A percentile compares a stretch with the other conserved stretches of the same genome.
These are phyloP conservation scores for Echinosophora koreensis DNA, from an alignment of 306 rosid genomes.

Conservation along the genomic window DNA sequence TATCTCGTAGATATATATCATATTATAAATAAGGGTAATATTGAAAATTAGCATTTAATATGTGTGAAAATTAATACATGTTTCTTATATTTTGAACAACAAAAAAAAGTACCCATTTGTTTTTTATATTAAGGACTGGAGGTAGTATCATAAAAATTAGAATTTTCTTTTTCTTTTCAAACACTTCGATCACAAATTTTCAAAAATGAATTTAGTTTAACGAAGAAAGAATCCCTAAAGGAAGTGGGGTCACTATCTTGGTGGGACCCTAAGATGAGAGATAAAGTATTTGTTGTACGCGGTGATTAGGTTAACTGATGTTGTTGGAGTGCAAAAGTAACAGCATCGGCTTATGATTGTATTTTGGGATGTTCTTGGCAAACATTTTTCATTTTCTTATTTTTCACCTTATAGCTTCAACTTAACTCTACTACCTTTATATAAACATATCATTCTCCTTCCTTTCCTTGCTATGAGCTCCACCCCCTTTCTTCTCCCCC, in stretches of 20 bases:
- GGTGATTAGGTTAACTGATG: neutral
- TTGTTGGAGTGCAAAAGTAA: constrained; percentile 18
- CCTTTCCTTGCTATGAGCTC: neutral
- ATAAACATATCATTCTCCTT: neutral
- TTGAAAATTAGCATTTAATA: too few species aligned
- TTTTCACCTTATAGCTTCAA: neutral
- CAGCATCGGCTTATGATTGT: constrained; percentile 17
- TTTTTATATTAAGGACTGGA: too few species aligned
- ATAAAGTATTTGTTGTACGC: neutral
- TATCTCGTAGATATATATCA: too few species aligned
- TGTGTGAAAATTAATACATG: too few species aligned
- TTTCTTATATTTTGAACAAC: too few species aligned
- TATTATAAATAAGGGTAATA: too few species aligned
- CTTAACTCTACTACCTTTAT: constrained; percentile 9
- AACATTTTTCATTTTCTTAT: constrained; percentile 1
- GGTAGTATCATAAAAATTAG: too few species aligned
- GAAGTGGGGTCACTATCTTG: neutral
- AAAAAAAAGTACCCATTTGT: too few species aligned
- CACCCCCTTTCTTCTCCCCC: neutral
- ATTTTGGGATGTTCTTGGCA: constrained; percentile 15
- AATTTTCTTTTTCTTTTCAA: too few species aligned
- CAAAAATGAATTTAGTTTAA: too few species aligned
- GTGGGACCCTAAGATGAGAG: neutral
- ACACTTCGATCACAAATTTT: too few species aligned
- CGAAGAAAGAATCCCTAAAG: too few species aligned